These are phyloP conservation scores for Nakaseomyces sp. DNA, from an alignment of 1,139 yeast species.

Conservation along the genomic window DNA sequence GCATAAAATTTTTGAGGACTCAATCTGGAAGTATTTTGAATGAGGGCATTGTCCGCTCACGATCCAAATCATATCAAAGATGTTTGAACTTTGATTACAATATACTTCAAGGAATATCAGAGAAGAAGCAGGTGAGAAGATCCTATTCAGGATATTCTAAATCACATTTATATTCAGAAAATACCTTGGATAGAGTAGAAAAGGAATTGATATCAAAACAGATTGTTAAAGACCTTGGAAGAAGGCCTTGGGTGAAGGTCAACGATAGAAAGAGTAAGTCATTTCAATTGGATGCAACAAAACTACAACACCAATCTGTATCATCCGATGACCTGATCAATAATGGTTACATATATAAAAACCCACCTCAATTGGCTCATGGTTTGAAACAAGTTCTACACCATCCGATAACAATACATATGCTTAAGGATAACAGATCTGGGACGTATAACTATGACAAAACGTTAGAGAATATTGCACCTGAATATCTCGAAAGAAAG, in stretches of 20 bases:
- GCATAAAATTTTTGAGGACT: too few relatives aligned
- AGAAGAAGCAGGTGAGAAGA: too few relatives aligned
- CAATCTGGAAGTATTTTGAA: not conserved
- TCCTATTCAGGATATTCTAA: not conserved
- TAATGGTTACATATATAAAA: not conserved
- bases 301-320: not conserved
- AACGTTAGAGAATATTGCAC: slow-evolving; percentile 45
- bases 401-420: slow-evolving; percentile 72
- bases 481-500: slow-evolving; percentile 13
- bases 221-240: not conserved
- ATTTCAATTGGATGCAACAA: not conserved
- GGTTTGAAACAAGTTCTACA: slow-evolving; percentile 61
- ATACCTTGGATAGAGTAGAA: not conserved
- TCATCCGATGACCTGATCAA: not conserved
- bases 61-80: too few relatives aligned
- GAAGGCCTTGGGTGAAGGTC: not conserved
- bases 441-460: slow-evolving; percentile 64
- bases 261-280: not conserved
- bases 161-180: not conserved
- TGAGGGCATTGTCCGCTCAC: too few relatives aligned
- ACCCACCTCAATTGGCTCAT: slow-evolving; percentile 47
- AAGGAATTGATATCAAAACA: not conserved
- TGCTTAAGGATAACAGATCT: slow-evolving; percentile 67
- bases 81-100: too few relatives aligned
- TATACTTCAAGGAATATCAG: too few relatives aligned